Evolutionary conservation across 1,284 basidiomycete genomes (phyloP).

Genomic region (Melanopsichium pennsylvanicum): DNA sequence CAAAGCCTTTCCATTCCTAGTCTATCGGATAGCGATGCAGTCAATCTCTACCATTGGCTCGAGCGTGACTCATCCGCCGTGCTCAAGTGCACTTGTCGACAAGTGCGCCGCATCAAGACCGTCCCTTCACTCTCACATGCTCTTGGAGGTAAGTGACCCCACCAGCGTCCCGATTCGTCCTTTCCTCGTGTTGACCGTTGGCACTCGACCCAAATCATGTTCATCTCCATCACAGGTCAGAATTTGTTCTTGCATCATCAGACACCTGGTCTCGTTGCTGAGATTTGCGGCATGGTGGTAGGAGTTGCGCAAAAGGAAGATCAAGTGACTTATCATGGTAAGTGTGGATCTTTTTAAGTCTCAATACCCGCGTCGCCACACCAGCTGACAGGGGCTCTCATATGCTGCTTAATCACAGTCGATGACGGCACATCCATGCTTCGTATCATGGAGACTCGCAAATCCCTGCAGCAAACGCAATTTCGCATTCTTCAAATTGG

Average conservation of each 20-base stretch:
- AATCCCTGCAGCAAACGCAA: slow-evolving; percentile 5
- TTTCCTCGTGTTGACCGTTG: too few relatives aligned
- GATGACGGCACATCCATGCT: slow-evolving; percentile 48
- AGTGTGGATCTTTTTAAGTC: slow-evolving; percentile 4
- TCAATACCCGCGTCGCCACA: too few relatives aligned
- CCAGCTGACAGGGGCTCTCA: too few relatives aligned
- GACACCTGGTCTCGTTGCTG: slow-evolving; percentile 22
- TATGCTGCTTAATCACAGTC: slow-evolving; percentile 15
- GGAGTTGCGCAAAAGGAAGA: slow-evolving; percentile 36
- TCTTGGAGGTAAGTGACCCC: slow-evolving; percentile 18
- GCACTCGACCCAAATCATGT: background rate
- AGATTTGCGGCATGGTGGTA: slow-evolving; percentile 43
- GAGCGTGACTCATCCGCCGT: slow-evolving; percentile 12
- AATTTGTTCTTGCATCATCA: slow-evolving; percentile 25
- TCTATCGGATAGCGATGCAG: slow-evolving; percentile 22
- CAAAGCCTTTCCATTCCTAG: background rate
- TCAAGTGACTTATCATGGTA: slow-evolving; percentile 36
- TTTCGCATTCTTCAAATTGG: background rate
- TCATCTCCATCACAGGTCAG: slow-evolving; percentile 1
- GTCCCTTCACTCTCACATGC: slow-evolving; percentile 18
- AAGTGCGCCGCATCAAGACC: slow-evolving; percentile 13
- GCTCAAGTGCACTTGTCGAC: slow-evolving; percentile 30
- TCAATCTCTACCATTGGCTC: slow-evolving; percentile 33
- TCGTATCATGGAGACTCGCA: slow-evolving; percentile 28
- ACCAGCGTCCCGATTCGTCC: background rate